Base-by-base conservation (phyloP, 192 early-diverging fungal species). In the Ambispora gerdemannii region DNA sequence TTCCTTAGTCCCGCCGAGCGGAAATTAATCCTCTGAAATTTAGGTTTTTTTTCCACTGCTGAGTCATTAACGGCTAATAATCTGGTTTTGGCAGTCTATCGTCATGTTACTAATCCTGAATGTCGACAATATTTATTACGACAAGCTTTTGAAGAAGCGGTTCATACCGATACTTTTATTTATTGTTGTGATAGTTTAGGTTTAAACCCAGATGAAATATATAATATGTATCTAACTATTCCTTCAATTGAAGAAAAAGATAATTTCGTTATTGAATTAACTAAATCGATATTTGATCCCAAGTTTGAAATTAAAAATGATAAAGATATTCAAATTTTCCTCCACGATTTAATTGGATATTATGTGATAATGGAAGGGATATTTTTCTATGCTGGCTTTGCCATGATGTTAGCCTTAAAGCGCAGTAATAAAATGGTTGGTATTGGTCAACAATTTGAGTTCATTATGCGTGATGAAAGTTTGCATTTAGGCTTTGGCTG, bases 161-260 rank as follows among this genome's bases (percentile, higher is more conserved):
- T 55, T 55, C 53, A 55, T 55, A 55, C 53, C 53, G 53, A 55
- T 55, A 55, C 53, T 55, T 55, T 55, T 55, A 55, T 55, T 55
- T 55, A 55, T 55, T 55, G 53, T 55, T 55, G 53, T 55, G 53
- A 55, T 55, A 55, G 53, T 55, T 55, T 55, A 25, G 53, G 53
- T 55, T 55, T 55, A 55, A 25, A 55, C n/a, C 53, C 53, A 25
- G 53, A 55, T 55, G 53, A 55, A 55, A 55, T 55, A 55, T 55
- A 55, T 25, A 55, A 55, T 22, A 55, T 55, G 53, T 55, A 55
- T 55, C 53, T 55, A 17, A 55, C 53, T 55, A 55, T 55, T 25
- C 53, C 53, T 55, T 55, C 53, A 11, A 55, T 55, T 55, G 53
- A 55, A 55, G 53, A 55, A 20, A 55, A 55, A 20, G 53, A 55